Evolutionary conservation across 1,284 basidiomycete genomes (phyloP), one percentile per base, ranked within the genome.

Genomic region (Boletus hoseneyae): DNA sequence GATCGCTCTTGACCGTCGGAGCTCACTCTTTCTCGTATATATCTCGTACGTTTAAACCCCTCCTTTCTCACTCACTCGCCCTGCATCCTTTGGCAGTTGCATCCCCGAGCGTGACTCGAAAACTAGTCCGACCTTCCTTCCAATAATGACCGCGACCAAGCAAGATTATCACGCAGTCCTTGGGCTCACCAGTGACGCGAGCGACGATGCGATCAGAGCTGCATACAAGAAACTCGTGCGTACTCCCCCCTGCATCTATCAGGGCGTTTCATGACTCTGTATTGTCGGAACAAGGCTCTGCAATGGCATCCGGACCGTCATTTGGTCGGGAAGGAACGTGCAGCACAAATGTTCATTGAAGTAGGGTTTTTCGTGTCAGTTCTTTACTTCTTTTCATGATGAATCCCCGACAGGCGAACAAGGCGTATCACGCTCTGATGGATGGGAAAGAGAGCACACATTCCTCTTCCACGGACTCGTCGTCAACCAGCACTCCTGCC

Each of bases 381-480:
- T n/a, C 8, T 6, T 30, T 19, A 4, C 38, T 37, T 73, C 51
- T 65, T 74, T 51, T 42, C 21, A 33, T 38, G 41, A 39, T 13
- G 15, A 30, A 44, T 37, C 35, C 1, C 36, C 35, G 6, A 43
- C 33, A 66, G 68, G 62, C 59, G 40, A 70, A 70, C 47, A 11
- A 53, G 33, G 68, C 64, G 41, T 87, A 86, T 52, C 75, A 73
- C 13, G 80, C 85, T 11, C 75, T 81, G 51, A 79, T 81, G 60
- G 87, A 87, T 70, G 90, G 90, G 69, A 86, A 89, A 65, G 85
- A 90, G 69, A 79, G 82, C 23, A 63, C 67, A 63, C 59, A 51
- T 44, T 54, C 57, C 25, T 52, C 59, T 35, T 59, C 65, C 37
- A 41, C 56, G 41, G 64, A 69, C 25, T 55, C 67, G 7, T 55